Evolutionary conservation across 2,329 filamentous ascomycete species (phyloP).

Genomic region (Fusarium beomiforme): DNA sequence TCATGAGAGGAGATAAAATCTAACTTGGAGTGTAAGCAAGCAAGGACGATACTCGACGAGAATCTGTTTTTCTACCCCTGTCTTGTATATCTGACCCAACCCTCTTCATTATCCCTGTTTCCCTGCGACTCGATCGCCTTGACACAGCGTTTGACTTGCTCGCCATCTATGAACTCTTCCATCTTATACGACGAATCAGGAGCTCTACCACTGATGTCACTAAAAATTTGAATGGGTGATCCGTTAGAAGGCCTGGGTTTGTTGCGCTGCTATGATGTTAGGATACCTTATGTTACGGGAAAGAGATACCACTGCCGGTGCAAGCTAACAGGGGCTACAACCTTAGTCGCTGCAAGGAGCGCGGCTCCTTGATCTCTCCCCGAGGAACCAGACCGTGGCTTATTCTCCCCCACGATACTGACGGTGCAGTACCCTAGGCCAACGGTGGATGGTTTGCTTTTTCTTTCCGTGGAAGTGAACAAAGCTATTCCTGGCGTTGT

Average conservation of each 20-base stretch:
- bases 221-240: background rate
- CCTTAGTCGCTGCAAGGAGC: conserved; percentile 33
- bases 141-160: background rate
- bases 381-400: conserved; percentile 20
- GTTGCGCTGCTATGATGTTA: conserved; percentile 1
- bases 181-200: conserved; percentile 5
- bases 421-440: conserved; percentile 2
- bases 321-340: background rate
- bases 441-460: conserved; percentile 30
- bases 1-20: background rate
- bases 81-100: background rate
- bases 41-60: background rate
- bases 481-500: conserved; percentile 4
- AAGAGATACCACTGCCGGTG: background rate
- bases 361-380: conserved; percentile 8
- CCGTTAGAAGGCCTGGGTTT: background rate
- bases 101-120: background rate
- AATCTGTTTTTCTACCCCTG: background rate
- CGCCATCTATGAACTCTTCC: background rate
- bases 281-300: background rate
- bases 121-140: conserved; percentile 3
- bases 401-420: conserved; percentile 39
- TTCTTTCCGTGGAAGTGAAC: conserved; percentile 11
- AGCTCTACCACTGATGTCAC: background rate
- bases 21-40: background rate